Base-by-base conservation (phyloP, 805 yeast species). In the Metschnikowia henanensis region DNA sequence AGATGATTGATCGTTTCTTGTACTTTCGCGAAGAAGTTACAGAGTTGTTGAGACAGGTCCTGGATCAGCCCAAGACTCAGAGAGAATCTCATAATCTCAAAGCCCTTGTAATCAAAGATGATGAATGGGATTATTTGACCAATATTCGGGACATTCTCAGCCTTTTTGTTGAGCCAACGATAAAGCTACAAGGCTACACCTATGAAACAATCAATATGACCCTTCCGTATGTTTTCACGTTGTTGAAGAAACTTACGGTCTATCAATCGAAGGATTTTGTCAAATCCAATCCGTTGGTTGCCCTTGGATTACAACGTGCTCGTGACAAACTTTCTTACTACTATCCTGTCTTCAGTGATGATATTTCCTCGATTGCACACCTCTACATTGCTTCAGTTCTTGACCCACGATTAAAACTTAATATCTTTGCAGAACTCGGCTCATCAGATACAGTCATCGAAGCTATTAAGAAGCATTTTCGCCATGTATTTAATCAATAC, bases 191-290 rank as follows among this genome's bases (percentile, higher is more conserved):
- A 18, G 41, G 41, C 9, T 38, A 35, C 17, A 23, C 20, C 25
- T 38, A 31, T 31, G 19, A 31, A 10, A 38, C 41, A 35, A 23
- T 38, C 23, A 20, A 30, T 18, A 30, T 36, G 18, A 38, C 41
- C 25, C 30, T 38, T 31, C 41, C 41, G 25, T 9, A 35, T 38
- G 36, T 38, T 31, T 36, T 31, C 31, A 22, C 36, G 16, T 25
- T 31, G 21, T 38, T 38, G 20, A 31, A 16, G 19, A 30, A 23
- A 31, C 41, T 38, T 20, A n/a, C 17, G 30, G 30, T 6, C 10
- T 13, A 9, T 18, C 31, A 31, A 30, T 23, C 15, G 36, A 3
- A 31, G 17, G 12, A 23, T 8, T 31, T 30, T 38, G 30, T 15
- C 23, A 16, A 2, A 5, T 2, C 3, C 30, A 25, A 38, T 38